Conservation (phyloP, 352 stramenopile genomes). For the Plasmopara viticola region DNA sequence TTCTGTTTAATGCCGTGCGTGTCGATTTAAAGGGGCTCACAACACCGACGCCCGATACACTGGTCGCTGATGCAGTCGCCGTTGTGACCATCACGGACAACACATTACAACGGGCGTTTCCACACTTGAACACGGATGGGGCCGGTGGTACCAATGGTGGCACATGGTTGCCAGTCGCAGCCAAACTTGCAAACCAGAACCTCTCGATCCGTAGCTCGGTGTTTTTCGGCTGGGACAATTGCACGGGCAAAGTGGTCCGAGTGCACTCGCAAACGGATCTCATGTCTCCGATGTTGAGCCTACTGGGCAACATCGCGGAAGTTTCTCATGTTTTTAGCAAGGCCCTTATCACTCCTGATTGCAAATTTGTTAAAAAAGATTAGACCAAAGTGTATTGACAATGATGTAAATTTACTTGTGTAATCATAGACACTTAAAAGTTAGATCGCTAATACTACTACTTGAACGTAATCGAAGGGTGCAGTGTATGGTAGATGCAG, state of each 20-base stretch:
- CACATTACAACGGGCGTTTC: constrained; percentile 1
- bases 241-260: not conserved
- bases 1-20: constrained; percentile 1
- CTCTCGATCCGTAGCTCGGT: constrained; percentile 1
- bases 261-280: constrained; percentile 1
- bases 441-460: too few species aligned
- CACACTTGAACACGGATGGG: constrained; percentile 7
- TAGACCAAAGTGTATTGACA: not conserved
- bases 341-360: not conserved
- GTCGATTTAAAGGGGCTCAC: constrained; percentile 2
- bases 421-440: too few species aligned
- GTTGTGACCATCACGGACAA: constrained; percentile 2
- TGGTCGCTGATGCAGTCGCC: not conserved
- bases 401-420: too few species aligned
- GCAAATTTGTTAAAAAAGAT: not conserved
- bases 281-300: not conserved
- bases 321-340: not conserved
- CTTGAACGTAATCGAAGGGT: too few species aligned
- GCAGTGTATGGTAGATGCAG: too few species aligned
- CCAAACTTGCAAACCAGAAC: not conserved
- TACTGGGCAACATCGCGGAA: constrained; percentile 1
- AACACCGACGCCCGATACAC: not conserved
- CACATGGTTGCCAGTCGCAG: constrained; percentile 2
- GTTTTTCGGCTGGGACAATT: constrained; percentile 1
- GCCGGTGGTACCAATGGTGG: constrained; percentile 1